Evolutionary conservation across 2,329 filamentous ascomycete species (phyloP).

Genomic region (Dactylellina cionopaga): DNA sequence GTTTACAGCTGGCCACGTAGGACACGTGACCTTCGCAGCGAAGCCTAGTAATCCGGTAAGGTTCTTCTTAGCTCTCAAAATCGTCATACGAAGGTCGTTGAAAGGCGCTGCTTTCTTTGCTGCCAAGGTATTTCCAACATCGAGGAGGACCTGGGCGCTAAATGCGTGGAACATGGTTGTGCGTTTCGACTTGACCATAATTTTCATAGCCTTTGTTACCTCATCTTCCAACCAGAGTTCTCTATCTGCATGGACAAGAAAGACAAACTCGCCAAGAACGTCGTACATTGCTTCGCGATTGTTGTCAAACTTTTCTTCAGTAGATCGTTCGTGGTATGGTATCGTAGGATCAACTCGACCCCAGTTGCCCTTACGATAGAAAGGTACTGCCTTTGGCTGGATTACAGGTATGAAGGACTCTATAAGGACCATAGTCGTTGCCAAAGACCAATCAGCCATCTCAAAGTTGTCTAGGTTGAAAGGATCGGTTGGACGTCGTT

Average conservation of each 20-base stretch:
- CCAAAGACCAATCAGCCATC: constrained; percentile 45
- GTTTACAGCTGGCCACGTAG: neutral
- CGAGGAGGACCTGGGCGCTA: constrained; percentile 4
- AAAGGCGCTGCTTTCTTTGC: neutral
- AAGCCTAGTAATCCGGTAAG: neutral
- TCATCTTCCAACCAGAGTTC: neutral
- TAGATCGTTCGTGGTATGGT: constrained; percentile 2
- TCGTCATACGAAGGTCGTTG: constrained; percentile 11
- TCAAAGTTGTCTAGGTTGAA: constrained; percentile 54
- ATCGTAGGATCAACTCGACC: neutral
- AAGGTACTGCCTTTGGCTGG: constrained; percentile 17
- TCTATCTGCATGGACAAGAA: neutral
- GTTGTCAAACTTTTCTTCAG: neutral
- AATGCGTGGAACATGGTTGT: neutral
- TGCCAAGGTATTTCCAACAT: constrained; percentile 1
- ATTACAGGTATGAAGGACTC: constrained; percentile 33
- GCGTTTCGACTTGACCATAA: neutral
- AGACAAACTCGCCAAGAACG: neutral
- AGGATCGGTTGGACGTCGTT: constrained; percentile 24
- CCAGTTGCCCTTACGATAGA: constrained; percentile 19
- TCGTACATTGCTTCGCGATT: neutral
- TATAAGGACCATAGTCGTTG: constrained; percentile 49
- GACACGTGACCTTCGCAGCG: neutral
- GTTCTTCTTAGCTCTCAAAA: constrained; percentile 10
- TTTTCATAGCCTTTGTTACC: neutral